A percentile compares a stretch with the other conserved stretches of the same genome.
Evolutionary conservation across 148 eudicot species (phyloP).

Genomic region (Rhododendron vialii): DNA sequence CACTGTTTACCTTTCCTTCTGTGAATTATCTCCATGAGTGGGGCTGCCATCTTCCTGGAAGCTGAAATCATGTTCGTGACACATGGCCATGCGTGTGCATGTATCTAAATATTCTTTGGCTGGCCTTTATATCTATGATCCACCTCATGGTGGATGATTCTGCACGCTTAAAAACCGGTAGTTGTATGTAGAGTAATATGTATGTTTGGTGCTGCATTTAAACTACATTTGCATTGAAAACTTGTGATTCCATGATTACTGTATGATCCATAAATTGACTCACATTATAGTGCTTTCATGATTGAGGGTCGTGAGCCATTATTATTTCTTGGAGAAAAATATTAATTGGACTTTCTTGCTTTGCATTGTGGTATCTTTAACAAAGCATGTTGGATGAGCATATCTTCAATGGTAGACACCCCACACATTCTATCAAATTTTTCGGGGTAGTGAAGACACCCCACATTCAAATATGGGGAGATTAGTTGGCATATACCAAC

Average conservation of each 20-base stretch:
- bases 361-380: not conserved
- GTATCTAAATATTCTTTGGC: not conserved
- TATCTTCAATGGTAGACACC: not conserved
- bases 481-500: not conserved
- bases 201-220: not conserved
- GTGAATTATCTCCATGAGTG: not conserved
- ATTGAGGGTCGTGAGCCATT: not conserved
- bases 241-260: not conserved
- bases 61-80: not conserved
- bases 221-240: not conserved
- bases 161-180: not conserved
- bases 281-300: not conserved
- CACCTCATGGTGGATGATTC: not conserved
- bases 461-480: not conserved
- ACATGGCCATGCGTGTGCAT: not conserved
- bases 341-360: not conserved
- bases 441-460: not conserved
- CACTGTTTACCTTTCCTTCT: not conserved
- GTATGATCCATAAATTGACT: not conserved
- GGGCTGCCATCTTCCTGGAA: not conserved
- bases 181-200: not conserved
- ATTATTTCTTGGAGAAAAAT: not conserved
- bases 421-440: not conserved
- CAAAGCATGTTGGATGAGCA: not conserved
- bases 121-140: not conserved